Evolutionary conservation across 2,329 filamentous ascomycete genomes (phyloP), one percentile per base, ranked within the genome.

Genomic region (Chaetomiaceae sp.): DNA sequence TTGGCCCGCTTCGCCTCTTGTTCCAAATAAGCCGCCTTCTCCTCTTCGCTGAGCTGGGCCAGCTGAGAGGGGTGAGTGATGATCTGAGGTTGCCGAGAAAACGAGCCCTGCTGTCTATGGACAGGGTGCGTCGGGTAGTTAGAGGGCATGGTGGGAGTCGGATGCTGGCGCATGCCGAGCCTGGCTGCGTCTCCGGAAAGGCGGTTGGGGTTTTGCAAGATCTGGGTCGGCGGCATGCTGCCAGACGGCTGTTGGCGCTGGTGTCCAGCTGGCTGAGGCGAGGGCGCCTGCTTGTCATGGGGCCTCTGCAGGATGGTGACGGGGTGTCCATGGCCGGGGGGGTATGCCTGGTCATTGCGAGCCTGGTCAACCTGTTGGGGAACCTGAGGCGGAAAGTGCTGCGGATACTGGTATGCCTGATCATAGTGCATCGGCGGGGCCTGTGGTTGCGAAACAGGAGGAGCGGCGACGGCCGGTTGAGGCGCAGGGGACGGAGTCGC

Each of bases 1-100:
- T 99, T 99, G 6, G 94, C 91, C 47, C 94, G 85, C 72, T 91
- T 94, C 0, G 91, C 91, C 70, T 99, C 94, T 68, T 96, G 91
- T 59, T 90, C 85, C 49, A 97, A 71, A 66, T 91, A 94, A 2
- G 86, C 84, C 2, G 85, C 82, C 66, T 90, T 90, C 59, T 97
- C 90, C 57, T 91, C 85, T 61, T 95, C 89, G 0, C 88, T 85
- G 57, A 97, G 76, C 49, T 89, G 80, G 64, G 88, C 79, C 58
- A 94, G 74, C 65, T 91, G 87, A 55, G 88, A 80, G 8, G 87
- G 84, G 63, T 89, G 84, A 14, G 85, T 72, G 63, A 70, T 71
- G 63, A 64, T 70, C 47, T 75, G 77, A 8, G 72, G 63, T 50
- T 67, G 87, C 72, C 53, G 85, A 72, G 70, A 84, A 75, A 64